These are phyloP conservation scores for Brettanomyces nanus DNA, from an alignment of 805 yeast genomes.

Conservation along the genomic window DNA sequence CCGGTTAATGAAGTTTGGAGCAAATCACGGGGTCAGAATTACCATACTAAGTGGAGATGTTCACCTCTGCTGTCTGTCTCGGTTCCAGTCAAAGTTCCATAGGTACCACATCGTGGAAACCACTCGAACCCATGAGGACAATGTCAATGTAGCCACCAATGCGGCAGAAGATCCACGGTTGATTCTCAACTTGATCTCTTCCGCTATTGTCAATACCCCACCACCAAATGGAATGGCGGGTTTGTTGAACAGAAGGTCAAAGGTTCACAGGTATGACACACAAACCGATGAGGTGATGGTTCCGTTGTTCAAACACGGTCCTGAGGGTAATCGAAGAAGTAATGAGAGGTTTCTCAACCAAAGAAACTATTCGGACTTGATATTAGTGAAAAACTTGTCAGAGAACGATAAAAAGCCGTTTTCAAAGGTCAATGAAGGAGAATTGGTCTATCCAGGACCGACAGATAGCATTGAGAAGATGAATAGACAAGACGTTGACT, in stretches of 20 bases:
- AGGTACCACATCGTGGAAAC: conserved; percentile 31
- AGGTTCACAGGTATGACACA: conserved; percentile 56
- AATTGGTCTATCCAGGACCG: conserved; percentile 29
- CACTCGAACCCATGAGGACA: conserved; percentile 28
- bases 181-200: conserved; percentile 76
- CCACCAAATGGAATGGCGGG: conserved; percentile 85
- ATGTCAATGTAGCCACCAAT: conserved; percentile 30
- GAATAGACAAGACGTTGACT: conserved; percentile 4
- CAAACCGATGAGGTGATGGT: conserved; percentile 73
- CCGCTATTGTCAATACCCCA: conserved; percentile 89
- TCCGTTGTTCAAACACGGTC: conserved; percentile 57
- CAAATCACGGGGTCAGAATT: conserved; percentile 55
- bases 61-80: conserved; percentile 78
- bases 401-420: conserved; percentile 8
- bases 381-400: conserved; percentile 37
- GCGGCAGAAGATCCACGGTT: conserved; percentile 70
- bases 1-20: conserved; percentile 58
- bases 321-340: conserved; percentile 39
- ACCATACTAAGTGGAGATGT: conserved; percentile 92
- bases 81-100: conserved; percentile 54
- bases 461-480: conserved; percentile 14
- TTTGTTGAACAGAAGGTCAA: conserved; percentile 59
- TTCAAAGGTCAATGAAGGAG: conserved; percentile 13
- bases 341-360: conserved; percentile 49
- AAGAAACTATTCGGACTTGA: conserved; percentile 67